phyloP scores from a whole-genome alignment of 108 stramenopile genomes.

The Skeletonema marinoi region DNA sequence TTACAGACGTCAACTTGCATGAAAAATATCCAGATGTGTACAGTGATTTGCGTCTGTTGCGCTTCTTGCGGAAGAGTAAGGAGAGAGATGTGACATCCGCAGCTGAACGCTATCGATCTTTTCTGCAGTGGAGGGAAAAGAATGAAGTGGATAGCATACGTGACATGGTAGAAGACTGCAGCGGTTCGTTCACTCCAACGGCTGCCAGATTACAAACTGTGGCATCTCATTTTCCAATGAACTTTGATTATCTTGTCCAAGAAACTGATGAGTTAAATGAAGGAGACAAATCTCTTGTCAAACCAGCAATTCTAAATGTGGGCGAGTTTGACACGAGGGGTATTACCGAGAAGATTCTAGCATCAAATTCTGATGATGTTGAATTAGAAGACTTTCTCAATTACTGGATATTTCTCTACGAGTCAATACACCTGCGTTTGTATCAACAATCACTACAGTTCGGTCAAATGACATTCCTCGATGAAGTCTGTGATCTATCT shows the following conservation, averaged over 20 bases:
- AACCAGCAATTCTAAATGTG: constrained; percentile 16
- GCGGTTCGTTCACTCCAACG: constrained; percentile 7
- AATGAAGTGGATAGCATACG: constrained; percentile 38
- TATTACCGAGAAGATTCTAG: constrained; percentile 20
- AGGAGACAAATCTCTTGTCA: neutral
- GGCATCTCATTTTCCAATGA: constrained; percentile 10
- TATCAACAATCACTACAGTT: constrained; percentile 16
- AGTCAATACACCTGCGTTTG: constrained; percentile 32
- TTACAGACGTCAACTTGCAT: neutral
- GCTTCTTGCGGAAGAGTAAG: constrained; percentile 42
- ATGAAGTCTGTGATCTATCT: constrained; percentile 34
- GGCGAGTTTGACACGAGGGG: constrained; percentile 31
- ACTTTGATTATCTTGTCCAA: neutral
- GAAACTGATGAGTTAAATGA: neutral
- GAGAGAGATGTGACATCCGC: constrained; percentile 23
- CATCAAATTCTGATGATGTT: constrained; percentile 8
- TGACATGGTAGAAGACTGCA: constrained; percentile 6
- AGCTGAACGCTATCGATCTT: constrained; percentile 27
- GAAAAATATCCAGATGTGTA: constrained; percentile 39
- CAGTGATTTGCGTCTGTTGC: constrained; percentile 31
- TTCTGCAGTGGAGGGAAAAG: constrained; percentile 29
- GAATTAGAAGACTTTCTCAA: constrained; percentile 26
- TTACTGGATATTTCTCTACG: constrained; percentile 44
- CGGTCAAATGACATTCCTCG: constrained; percentile 31
- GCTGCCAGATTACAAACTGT: constrained; percentile 9